These are phyloP conservation scores for Dactylellina sp. DNA, from an alignment of 2,329 filamentous ascomycete species.

Conservation along the genomic window DNA sequence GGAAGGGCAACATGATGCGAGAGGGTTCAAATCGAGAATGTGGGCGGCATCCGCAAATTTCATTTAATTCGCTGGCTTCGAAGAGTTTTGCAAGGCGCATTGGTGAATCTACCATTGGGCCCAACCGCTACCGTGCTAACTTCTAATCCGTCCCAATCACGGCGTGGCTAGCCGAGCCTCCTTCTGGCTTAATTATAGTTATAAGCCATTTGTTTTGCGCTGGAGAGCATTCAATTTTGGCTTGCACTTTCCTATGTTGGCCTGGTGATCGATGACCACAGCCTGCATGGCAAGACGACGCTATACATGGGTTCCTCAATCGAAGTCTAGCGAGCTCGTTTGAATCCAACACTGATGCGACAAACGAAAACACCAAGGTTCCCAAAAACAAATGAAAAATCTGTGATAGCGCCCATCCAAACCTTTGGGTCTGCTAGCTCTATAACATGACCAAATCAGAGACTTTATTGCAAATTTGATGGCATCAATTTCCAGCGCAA, in stretches of 20 bases:
- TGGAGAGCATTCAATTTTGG: background rate
- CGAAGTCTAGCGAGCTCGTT: background rate
- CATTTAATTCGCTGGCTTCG: background rate
- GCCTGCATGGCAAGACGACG: background rate
- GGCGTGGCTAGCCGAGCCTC: too few relatives aligned
- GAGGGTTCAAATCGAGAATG: background rate
- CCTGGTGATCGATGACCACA: background rate
- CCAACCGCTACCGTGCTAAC: background rate
- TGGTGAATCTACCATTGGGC: background rate
- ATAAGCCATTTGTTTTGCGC: background rate
- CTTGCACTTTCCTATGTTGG: background rate
- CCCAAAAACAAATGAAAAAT: background rate
- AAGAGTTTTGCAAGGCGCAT: background rate
- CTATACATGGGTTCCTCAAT: background rate
- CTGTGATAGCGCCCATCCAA: slow-evolving; percentile 25
- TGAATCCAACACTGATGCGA: background rate
- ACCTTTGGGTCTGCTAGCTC: slow-evolving; percentile 12
- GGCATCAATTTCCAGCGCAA: background rate
- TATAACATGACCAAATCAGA: background rate
- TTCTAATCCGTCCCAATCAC: too few relatives aligned
- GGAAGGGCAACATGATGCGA: background rate
- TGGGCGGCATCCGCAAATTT: background rate
- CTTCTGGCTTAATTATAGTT: too few relatives aligned
- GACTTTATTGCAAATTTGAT: background rate
- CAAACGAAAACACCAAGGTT: too few relatives aligned